These are phyloP conservation scores for Cucurbita argyrosperma DNA, from an alignment of 306 rosid species.

Conservation along the genomic window DNA sequence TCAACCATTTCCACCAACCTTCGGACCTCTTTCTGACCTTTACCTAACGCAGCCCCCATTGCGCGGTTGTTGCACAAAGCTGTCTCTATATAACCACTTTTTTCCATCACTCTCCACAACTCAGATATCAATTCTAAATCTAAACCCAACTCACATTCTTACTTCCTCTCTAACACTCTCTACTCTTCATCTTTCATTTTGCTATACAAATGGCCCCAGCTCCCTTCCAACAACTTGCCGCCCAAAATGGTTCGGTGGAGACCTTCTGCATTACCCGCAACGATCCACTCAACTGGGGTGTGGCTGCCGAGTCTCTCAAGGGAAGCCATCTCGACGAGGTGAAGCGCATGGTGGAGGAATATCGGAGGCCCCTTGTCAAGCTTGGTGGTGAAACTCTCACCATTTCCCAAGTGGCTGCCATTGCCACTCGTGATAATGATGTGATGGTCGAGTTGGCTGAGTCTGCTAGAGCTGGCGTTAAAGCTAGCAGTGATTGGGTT, in stretches of 20 bases:
- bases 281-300: constrained; percentile 63
- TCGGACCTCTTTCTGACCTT: background rate
- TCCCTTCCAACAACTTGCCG: no score
- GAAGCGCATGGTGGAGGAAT: constrained; percentile 78
- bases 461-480: constrained; percentile 43
- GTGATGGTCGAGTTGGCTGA: constrained; percentile 52
- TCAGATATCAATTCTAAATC: background rate
- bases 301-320: constrained; percentile 34
- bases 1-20: background rate
- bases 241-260: no score
- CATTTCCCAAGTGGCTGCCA: constrained; percentile 65
- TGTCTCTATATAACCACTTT: background rate
- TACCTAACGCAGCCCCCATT: background rate
- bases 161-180: no score
- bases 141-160: background rate
- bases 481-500: constrained; percentile 95
- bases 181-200: no score
- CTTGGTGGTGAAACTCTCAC: constrained; percentile 64
- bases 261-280: no score
- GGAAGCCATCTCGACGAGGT: constrained; percentile 84
- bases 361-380: constrained; percentile 35
- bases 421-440: constrained; percentile 26
- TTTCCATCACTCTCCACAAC: background rate
- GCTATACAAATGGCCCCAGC: no score
- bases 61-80: background rate